A percentile compares a stretch with the other conserved stretches of the same genome.
Conservation (phyloP, 1,139 yeast species). For the Cylindricascospora bacillispora region DNA sequence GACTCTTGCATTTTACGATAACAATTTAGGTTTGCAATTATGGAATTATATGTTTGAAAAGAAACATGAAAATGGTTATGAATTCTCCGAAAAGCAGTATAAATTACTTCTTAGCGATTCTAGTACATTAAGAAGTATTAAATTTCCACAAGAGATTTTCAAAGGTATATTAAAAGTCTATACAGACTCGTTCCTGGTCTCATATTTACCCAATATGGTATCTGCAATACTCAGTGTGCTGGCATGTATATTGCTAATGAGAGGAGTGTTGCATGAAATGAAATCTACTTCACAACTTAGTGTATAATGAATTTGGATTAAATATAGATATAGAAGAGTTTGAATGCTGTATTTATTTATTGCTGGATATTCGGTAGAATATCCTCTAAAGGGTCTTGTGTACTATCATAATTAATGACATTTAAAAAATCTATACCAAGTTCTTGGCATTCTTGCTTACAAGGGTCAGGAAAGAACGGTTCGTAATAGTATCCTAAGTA, state of each 20-base stretch:
- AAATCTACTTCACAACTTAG: no score
- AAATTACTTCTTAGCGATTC: slow-evolving; percentile 25
- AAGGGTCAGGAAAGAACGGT: slow-evolving; percentile 12
- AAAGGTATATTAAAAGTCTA: slow-evolving; percentile 17
- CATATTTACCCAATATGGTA: slow-evolving; percentile 20
- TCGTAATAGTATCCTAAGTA: slow-evolving; percentile 16
- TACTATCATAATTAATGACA: slow-evolving; percentile 11
- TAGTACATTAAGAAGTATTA: slow-evolving; percentile 25
- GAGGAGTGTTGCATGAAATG: no score
- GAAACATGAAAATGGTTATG: slow-evolving; percentile 6
- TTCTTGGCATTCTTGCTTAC: slow-evolving; percentile 11
- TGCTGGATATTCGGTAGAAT: slow-evolving; percentile 7
- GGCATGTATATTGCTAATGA: slow-evolving; percentile 2
- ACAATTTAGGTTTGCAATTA: slow-evolving; percentile 20
- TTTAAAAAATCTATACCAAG: slow-evolving; percentile 11
- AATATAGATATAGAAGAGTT: no score
- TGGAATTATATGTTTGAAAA: slow-evolving; percentile 24
- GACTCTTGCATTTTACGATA: slow-evolving; percentile 29
- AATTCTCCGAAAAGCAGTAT: slow-evolving; percentile 15
- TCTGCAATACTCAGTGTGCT: slow-evolving; percentile 12
- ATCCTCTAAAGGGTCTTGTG: slow-evolving; percentile 8
- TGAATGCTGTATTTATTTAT: no score
- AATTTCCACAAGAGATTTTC: slow-evolving; percentile 18
- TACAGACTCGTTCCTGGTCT: slow-evolving; percentile 16
- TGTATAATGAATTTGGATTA: not conserved